These are phyloP conservation scores for Pelargonium cotyledonis DNA, from an alignment of 441 rosid species.

Conservation along the genomic window DNA sequence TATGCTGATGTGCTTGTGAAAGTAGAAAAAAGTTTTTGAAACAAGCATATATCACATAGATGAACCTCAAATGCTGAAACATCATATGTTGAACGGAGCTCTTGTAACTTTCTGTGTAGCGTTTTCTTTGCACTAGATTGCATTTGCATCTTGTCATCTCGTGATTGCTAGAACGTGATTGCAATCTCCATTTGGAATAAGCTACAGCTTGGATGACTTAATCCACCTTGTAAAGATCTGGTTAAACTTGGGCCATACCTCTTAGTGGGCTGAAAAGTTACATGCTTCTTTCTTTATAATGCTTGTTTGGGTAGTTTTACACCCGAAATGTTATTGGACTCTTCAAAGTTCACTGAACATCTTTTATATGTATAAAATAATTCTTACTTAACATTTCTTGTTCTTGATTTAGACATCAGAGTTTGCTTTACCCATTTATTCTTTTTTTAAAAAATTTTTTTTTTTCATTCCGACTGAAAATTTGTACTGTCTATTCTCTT, in stretches of 20 bases:
- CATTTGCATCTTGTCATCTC: background rate
- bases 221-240: background rate
- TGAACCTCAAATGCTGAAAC: no score
- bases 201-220: background rate
- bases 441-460: background rate
- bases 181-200: background rate
- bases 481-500: constrained; percentile 17
- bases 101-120: background rate
- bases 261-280: background rate
- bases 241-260: background rate
- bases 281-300: constrained; percentile 4
- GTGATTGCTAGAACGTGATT: background rate
- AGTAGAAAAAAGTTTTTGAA: background rate
- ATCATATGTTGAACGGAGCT: no score
- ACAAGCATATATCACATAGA: background rate
- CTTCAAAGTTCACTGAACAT: background rate
- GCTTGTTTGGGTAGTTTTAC: background rate
- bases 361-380: no score
- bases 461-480: constrained; percentile 14
- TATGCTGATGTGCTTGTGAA: background rate
- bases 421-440: background rate
- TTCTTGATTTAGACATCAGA: no score
- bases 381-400: no score
- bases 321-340: background rate
- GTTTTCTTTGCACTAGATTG: background rate